phyloP scores from a whole-genome alignment of 331 rosid species.

The Phaseolus coccineus region DNA sequence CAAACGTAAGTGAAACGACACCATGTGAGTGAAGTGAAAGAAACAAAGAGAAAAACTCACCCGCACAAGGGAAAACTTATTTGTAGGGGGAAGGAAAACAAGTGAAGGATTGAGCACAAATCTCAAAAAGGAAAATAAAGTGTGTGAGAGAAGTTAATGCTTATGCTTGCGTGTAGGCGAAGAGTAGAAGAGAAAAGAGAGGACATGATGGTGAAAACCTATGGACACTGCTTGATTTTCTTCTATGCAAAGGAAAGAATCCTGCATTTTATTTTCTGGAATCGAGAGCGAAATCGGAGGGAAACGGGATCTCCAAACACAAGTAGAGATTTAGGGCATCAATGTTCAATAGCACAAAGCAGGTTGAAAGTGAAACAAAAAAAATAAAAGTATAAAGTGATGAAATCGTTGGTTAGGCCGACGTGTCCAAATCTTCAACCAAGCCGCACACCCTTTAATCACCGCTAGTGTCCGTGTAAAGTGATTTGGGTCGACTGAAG shows the following conservation, averaged over 20 bases:
- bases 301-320: too few species aligned
- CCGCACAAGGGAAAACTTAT: not conserved
- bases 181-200: conserved; percentile 26
- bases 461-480: too few species aligned
- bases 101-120: conserved; percentile 48
- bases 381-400: too few species aligned
- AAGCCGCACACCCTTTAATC: too few species aligned
- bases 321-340: too few species aligned
- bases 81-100: conserved; percentile 19
- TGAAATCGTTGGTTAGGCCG: too few species aligned
- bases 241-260: not conserved
- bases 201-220: conserved; percentile 49
- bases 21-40: conserved; percentile 30
- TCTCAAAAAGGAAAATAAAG: conserved; percentile 41
- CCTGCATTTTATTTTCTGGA: too few species aligned
- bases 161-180: not conserved
- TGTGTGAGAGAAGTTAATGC: conserved; percentile 16
- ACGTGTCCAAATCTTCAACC: too few species aligned
- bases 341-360: too few species aligned
- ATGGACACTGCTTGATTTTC: conserved; percentile 49
- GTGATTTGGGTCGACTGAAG: too few species aligned
- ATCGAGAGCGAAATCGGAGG: too few species aligned
- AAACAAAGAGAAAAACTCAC: conserved; percentile 31
- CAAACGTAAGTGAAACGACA: conserved; percentile 29
- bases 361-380: too few species aligned